Base-by-base conservation (phyloP, 108 stramenopile genomes). In the Skeletonema potamos region DNA sequence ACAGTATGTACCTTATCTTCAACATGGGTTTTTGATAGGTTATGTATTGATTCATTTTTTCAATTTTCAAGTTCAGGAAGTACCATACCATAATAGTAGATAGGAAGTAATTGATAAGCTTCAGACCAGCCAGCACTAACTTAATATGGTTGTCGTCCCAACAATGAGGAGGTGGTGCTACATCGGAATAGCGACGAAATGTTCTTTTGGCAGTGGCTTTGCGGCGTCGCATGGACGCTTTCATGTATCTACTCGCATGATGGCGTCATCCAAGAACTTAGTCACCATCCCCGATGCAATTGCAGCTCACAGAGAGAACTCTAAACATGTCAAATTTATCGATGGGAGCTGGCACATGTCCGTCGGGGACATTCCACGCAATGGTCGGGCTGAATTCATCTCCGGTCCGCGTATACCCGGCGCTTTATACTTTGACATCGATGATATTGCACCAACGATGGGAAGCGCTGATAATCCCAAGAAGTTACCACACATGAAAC, bases 351-450 rank as follows among this genome's bases (percentile, higher is more conserved):
- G 81, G 81, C 58, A 81, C 65, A 76, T 77, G 70, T 68, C 74
- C 13, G 62, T 61, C 26, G 73, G 73, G 5, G 28, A 44, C 30
- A 30, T 51, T 5, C 56, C 81, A 24, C 64, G 81, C 15, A 62
- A 62, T 28, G 70, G 48, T 18, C 65, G 71, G 0, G 26, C 41
- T 18, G 71, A 77, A 64, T 81, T 76, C 69, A 32, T 33, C 0
- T 46, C 58, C 6, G 92, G 92, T 18, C 92, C 92, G 17, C 62
- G 92, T 13, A 79, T 93, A 26, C 81, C 77, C 6, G 84, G 86
- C 43, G 83, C 88, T 9, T 48, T 59, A 9, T 86, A 82, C 62
- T 85, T 87, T 63, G 92, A 93, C 54, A 86, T 91, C 62, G 86
- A 81, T 51, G 89, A 91, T 48, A 69, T 91, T 66, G 71, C 64